Evolutionary conservation across 2,329 filamentous ascomycete species (phyloP), one percentile per base, ranked within the genome.

Genomic region (Polytolypa hystricis): DNA sequence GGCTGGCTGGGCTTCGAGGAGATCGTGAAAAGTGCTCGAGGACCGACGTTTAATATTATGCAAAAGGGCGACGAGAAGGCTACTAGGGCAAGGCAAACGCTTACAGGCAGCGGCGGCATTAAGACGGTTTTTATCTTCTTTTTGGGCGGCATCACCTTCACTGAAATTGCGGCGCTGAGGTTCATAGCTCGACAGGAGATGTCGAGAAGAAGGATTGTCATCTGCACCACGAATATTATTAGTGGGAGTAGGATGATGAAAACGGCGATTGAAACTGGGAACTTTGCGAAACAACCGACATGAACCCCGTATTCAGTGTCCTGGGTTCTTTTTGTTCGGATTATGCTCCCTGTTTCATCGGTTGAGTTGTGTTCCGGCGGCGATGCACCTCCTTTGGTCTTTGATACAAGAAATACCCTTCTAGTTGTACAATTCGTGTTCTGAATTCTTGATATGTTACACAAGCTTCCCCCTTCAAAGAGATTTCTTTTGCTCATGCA

Each of bases 71-170:
- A 93, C 52, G 87, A 95, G 53, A 93, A 91, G 57, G 86, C 87
- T 1, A 78, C 89, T 20, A 87, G 89, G 51, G 89, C 89, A 11
- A 72, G 86, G 39, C 80, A 84, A 42, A 73, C 93, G 17, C 66
- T 98, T 26, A 84, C 84, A 31, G 84, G 86, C 0, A 77, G 69
- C 33, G 73, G 74, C 11, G 75, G 75, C 34, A 79, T 78, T 56
- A 93, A 94, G 66, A 89, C 83, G 0, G 81, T 93, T 1, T 84
- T 95, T 53, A 79, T 98, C n/a, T 93, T 96, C 48, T 96, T 96
- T 61, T 66, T 98, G 12, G 91, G 91, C n/a, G 93, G 91, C 2
- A 83, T 98, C 38, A 95, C 86, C 0, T 94, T 93, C 54, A 89
- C 91, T 0, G 91, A 98, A 61, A 89, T 98, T 56, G 86, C 93